Conservation (phyloP, 164 flowering plant species). For the Akebia trifoliata region DNA sequence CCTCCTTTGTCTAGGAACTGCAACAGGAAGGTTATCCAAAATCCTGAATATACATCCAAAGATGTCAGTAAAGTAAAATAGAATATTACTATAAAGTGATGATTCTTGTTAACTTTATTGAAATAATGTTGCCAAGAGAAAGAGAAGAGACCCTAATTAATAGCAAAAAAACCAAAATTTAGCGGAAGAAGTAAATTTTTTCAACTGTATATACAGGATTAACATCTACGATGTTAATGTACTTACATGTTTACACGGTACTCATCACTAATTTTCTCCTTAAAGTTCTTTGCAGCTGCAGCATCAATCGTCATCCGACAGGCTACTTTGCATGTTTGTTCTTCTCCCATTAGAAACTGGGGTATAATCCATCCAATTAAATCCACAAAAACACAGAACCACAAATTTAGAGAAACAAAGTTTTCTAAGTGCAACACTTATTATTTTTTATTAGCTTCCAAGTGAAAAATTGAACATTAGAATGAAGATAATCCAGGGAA, state of each 20-base stretch:
- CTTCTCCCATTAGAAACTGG: slow-evolving; percentile 49
- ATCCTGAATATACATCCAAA: slow-evolving; percentile 26
- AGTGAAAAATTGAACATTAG: background rate
- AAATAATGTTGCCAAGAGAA: too few species aligned
- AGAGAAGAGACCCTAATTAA: too few species aligned
- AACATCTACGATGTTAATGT: background rate
- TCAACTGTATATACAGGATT: too few species aligned
- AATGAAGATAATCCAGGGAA: background rate
- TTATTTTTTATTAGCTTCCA: background rate
- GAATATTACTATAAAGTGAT: too few species aligned
- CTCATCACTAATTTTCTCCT: slow-evolving; percentile 56
- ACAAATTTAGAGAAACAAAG: background rate
- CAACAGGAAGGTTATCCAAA: slow-evolving; percentile 87
- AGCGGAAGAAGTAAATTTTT: too few species aligned
- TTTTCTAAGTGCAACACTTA: slow-evolving; percentile 1
- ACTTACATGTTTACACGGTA: slow-evolving; percentile 56
- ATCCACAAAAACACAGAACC: background rate
- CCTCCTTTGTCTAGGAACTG: slow-evolving; percentile 64
- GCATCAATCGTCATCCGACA: slow-evolving; percentile 37
- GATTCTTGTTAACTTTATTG: too few species aligned
- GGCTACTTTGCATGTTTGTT: slow-evolving; percentile 39
- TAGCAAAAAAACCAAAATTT: too few species aligned
- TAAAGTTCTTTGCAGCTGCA: slow-evolving; percentile 43
- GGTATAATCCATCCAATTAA: background rate
- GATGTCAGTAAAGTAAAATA: too few species aligned